Percentiles rank a stretch among this genome's conserved stretches.
Conservation (phyloP, 139 green algal genomes). For the Chlamydomonas sp. region DNA sequence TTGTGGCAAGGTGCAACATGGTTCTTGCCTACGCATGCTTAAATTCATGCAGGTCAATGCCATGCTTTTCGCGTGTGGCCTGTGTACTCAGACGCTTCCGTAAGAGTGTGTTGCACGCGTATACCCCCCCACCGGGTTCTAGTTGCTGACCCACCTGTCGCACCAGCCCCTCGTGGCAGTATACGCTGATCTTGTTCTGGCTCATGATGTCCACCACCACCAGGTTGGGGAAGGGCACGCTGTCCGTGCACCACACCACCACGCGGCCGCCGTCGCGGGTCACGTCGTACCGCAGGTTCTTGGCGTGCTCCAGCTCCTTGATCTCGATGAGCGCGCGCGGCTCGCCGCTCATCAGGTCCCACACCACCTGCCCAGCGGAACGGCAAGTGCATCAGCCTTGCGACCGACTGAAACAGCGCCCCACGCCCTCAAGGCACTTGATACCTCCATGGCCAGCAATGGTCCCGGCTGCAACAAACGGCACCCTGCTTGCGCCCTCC, state of each 20-base stretch:
- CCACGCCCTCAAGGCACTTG: no score
- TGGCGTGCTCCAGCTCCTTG: constrained; percentile 60
- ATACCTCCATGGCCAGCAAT: no score
- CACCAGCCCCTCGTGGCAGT: constrained; percentile 58
- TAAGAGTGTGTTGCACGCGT: no score
- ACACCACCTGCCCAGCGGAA: constrained; percentile 14
- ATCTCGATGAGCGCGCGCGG: constrained; percentile 38
- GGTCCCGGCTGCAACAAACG: no score
- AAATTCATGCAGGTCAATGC: no score
- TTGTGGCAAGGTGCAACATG: constrained; percentile 10
- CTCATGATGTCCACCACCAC: constrained; percentile 46
- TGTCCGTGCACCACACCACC: constrained; percentile 56
- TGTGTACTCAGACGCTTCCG: no score
- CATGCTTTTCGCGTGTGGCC: no score
- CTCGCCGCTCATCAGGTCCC: constrained; percentile 31
- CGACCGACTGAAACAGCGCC: background rate
- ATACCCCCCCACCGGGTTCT: no score
- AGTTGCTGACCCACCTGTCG: constrained; percentile 17
- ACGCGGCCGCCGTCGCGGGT: constrained; percentile 50
- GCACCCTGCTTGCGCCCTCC: background rate
- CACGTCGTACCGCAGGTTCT: constrained; percentile 60
- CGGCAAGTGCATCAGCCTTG: background rate
- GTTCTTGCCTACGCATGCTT: background rate
- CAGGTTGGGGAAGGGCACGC: constrained; percentile 55
- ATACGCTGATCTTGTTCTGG: constrained; percentile 50